phyloP scores from a whole-genome alignment of 2,329 filamentous ascomycete species.

The Aulographum hederae region DNA sequence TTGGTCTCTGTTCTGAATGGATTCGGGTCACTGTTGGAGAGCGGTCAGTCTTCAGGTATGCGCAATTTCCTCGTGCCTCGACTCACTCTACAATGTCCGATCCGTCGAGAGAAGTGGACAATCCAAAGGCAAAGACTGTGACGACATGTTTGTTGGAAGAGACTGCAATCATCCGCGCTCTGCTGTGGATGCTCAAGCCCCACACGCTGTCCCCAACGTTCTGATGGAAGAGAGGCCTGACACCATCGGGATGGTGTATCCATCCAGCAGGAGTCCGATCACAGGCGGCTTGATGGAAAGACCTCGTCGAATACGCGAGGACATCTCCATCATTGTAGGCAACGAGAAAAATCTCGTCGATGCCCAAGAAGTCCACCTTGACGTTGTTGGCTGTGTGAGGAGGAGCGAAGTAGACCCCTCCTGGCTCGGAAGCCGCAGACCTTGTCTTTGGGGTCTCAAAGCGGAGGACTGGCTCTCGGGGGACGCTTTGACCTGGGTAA shows the following conservation, averaged over 20 bases:
- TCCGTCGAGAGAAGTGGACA: too few species aligned
- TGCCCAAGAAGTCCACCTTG: slow-evolving; percentile 24
- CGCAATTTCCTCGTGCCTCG: too few species aligned
- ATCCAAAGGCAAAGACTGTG: slow-evolving; percentile 39
- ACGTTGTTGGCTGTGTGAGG: slow-evolving; percentile 25
- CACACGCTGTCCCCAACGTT: slow-evolving; percentile 69
- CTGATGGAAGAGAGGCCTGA: slow-evolving; percentile 47
- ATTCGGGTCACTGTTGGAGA: too few species aligned
- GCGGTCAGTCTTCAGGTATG: too few species aligned
- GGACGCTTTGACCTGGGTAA: slow-evolving; percentile 22
- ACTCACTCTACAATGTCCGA: slow-evolving; percentile 2
- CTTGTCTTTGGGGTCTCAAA: slow-evolving; percentile 19
- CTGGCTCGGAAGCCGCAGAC: slow-evolving; percentile 5
- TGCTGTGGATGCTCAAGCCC: slow-evolving; percentile 68
- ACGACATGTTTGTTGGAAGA: slow-evolving; percentile 53
- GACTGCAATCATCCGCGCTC: slow-evolving; percentile 71
- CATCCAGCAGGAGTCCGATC: slow-evolving; percentile 7
- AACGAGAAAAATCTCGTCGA: slow-evolving; percentile 30
- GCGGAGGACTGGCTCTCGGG: slow-evolving; percentile 16
- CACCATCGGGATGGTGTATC: slow-evolving; percentile 20
- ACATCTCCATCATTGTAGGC: slow-evolving; percentile 39
- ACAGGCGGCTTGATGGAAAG: slow-evolving; percentile 15
- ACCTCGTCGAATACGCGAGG: slow-evolving; percentile 17
- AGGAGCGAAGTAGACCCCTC: too few species aligned
- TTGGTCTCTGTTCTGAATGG: not conserved